Conservation (phyloP, 2,329 filamentous ascomycete genomes). For the Lachnellula willkommii region DNA sequence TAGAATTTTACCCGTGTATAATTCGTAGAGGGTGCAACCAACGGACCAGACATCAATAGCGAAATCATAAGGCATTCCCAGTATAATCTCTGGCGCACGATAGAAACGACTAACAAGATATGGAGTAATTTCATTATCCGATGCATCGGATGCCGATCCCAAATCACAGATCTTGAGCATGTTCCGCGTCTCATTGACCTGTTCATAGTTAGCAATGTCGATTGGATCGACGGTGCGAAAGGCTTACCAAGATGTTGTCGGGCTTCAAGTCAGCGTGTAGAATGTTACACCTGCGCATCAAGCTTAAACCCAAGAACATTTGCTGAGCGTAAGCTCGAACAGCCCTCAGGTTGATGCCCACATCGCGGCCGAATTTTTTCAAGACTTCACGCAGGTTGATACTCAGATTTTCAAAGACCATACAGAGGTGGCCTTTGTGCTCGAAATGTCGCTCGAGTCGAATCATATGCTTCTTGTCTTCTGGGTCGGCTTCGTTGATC, state of each 20-base stretch:
- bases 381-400: slow-evolving; percentile 90
- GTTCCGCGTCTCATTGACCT: slow-evolving; percentile 75
- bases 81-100: slow-evolving; percentile 90
- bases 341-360: slow-evolving; percentile 83
- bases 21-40: slow-evolving; percentile 91
- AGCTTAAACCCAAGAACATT: slow-evolving; percentile 82
- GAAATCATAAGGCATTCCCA: slow-evolving; percentile 94
- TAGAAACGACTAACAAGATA: slow-evolving; percentile 98
- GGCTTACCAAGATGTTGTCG: slow-evolving; percentile 73
- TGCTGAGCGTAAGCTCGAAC: slow-evolving; percentile 88
- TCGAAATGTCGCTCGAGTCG: slow-evolving; percentile 84
- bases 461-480: slow-evolving; percentile 88
- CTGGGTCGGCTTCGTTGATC: slow-evolving; percentile 76
- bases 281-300: slow-evolving; percentile 88
- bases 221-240: background rate
- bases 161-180: slow-evolving; percentile 92
- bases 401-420: slow-evolving; percentile 93
- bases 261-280: slow-evolving; percentile 96
- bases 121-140: slow-evolving; percentile 86
- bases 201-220: slow-evolving; percentile 13
- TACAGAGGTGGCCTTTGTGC: slow-evolving; percentile 90
- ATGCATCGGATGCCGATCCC: slow-evolving; percentile 88
- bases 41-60: slow-evolving; percentile 97
- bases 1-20: slow-evolving; percentile 95
- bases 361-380: slow-evolving; percentile 91